Conservation (phyloP, 2,329 filamentous ascomycete species). For the Diaporthe longicolla region DNA sequence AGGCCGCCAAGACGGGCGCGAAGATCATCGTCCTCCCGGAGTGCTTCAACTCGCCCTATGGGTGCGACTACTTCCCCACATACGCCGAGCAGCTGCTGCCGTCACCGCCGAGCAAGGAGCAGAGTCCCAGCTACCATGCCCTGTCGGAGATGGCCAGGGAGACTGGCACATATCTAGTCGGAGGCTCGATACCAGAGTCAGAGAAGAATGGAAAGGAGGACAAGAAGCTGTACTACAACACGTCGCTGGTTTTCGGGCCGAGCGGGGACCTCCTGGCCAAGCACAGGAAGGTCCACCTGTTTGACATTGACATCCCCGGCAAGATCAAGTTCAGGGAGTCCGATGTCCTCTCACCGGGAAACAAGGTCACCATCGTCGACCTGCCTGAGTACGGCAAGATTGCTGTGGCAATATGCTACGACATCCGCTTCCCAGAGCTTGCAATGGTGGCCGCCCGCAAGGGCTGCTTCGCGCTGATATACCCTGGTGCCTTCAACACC, state of each 20-base stretch:
- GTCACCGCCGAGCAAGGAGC: constrained; percentile 76
- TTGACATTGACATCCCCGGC: constrained; percentile 97
- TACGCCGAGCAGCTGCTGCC: constrained; percentile 92
- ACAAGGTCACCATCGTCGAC: constrained; percentile 87
- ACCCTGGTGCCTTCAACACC: constrained; percentile 97
- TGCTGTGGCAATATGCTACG: constrained; percentile 95
- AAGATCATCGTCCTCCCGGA: constrained; percentile 93
- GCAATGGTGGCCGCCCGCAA: constrained; percentile 89
- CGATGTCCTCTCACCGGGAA: constrained; percentile 88
- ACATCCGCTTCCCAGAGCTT: constrained; percentile 95
- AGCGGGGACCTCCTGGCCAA: constrained; percentile 84
- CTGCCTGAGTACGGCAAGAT: constrained; percentile 91
- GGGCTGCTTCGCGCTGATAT: constrained; percentile 89
- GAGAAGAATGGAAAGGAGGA: constrained; percentile 55
- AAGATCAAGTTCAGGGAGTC: constrained; percentile 93
- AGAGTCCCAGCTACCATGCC: constrained; percentile 88
- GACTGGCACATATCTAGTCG: constrained; percentile 84
- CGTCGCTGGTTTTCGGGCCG: constrained; percentile 85
- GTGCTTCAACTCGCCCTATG: constrained; percentile 99
- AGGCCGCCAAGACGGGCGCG: constrained; percentile 82
- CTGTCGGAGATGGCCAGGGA: constrained; percentile 85
- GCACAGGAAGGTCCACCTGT: constrained; percentile 95
- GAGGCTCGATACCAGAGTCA: constrained; percentile 92
- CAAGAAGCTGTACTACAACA: constrained; percentile 87
- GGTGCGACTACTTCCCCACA: constrained; percentile 87